These are phyloP conservation scores for Exophiala spinifera DNA, from an alignment of 2,329 filamentous ascomycete genomes.

Conservation along the genomic window DNA sequence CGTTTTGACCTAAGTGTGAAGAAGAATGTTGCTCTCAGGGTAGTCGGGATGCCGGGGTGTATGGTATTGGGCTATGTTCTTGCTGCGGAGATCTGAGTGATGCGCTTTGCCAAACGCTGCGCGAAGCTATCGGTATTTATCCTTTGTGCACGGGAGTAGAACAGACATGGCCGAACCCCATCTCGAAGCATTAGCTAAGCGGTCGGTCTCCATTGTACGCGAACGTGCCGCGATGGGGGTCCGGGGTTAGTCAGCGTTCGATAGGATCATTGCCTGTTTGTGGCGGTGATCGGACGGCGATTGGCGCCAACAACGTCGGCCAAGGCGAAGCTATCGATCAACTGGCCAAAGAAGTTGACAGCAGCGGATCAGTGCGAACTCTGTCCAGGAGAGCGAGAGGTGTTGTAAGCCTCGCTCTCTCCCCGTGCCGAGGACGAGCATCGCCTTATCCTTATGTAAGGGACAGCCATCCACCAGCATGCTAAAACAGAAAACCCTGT, in stretches of 20 bases:
- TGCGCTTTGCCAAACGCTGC: not conserved
- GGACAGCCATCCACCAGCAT: too few species aligned
- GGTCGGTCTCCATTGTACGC: not conserved
- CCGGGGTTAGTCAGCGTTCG: slow-evolving; percentile 20
- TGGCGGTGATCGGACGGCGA: not conserved
- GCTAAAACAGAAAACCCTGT: too few species aligned
- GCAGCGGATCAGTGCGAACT: too few species aligned
- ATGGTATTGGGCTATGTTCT: too few species aligned
- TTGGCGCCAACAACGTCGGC: not conserved
- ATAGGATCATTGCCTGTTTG: not conserved
- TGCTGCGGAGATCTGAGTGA: not conserved
- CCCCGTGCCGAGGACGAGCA: too few species aligned
- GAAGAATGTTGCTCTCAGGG: too few species aligned
- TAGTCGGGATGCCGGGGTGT: too few species aligned
- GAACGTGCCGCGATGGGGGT: not conserved
- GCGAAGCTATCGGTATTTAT: not conserved
- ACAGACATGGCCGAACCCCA: not conserved
- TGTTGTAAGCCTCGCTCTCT: too few species aligned
- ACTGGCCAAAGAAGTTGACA: not conserved
- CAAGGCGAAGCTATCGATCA: not conserved
- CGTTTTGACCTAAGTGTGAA: not conserved
- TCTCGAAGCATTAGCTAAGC: slow-evolving; percentile 11
- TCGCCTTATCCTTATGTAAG: too few species aligned
- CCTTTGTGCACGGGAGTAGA: not conserved
- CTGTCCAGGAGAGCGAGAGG: too few species aligned